These are phyloP conservation scores for Fraxinus platypoda DNA, from an alignment of 305 asterid genomes.

Conservation along the genomic window DNA sequence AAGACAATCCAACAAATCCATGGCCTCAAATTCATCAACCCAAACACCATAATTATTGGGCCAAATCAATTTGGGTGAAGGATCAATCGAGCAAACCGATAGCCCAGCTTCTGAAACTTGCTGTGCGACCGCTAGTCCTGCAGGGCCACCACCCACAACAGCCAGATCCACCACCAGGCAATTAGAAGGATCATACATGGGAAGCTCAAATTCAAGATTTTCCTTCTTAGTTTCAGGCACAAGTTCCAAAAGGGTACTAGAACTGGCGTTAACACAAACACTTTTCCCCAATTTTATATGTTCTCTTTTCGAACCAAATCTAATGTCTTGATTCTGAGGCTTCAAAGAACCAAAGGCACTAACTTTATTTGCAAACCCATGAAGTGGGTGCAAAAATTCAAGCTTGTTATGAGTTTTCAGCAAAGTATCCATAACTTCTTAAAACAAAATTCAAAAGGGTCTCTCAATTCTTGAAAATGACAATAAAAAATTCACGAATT, in stretches of 20 bases:
- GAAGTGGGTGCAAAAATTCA: conserved; percentile 61
- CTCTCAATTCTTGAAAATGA: conserved; percentile 18
- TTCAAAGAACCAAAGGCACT: conserved; percentile 48
- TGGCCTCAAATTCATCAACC: conserved; percentile 99
- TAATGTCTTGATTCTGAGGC: conserved; percentile 46
- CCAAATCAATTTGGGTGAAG: conserved; percentile 89
- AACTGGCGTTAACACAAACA: conserved; percentile 46
- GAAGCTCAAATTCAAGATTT: conserved; percentile 91
- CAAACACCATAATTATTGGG: conserved; percentile 97
- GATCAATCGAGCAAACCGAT: conserved; percentile 88
- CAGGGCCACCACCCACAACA: conserved; percentile 97
- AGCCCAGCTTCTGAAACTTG: conserved; percentile 96
- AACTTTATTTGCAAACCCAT: conserved; percentile 54
- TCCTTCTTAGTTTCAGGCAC: conserved; percentile 92
- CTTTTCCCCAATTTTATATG: conserved; percentile 31
- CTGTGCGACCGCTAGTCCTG: conserved; percentile 98
- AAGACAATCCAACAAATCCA: conserved; percentile 92
- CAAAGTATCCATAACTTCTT: conserved; percentile 56
- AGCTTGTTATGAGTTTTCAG: conserved; percentile 74
- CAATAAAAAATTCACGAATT: conserved; percentile 27
- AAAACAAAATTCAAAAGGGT: conserved; percentile 16
- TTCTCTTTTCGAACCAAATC: conserved; percentile 43
- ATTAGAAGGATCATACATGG: conserved; percentile 72
- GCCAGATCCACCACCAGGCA: conserved; percentile 74
- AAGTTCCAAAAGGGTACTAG: conserved; percentile 77